A percentile compares a stretch with the other conserved stretches of the same genome.
Conservation (phyloP, 208 protist genomes). For the Trypanosoma vivax region DNA sequence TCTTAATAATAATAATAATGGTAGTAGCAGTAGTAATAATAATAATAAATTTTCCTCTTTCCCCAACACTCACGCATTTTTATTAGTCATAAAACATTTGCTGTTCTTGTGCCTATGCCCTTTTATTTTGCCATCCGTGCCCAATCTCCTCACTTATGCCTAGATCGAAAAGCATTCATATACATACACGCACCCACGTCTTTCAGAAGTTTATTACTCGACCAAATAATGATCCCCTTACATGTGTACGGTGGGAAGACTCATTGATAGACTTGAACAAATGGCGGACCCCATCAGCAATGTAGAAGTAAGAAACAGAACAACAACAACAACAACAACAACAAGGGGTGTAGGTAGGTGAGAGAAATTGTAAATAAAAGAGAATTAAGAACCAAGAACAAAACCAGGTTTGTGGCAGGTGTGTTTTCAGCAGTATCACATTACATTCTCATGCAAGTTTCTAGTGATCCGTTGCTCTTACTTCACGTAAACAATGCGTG, state of each 20-base stretch:
- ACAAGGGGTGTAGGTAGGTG: too few relatives aligned
- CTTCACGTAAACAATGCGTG: constrained; percentile 43
- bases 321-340: too few relatives aligned
- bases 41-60: neutral
- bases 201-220: neutral
- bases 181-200: neutral
- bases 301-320: too few relatives aligned
- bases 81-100: neutral
- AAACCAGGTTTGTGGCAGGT: neutral
- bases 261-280: too few relatives aligned
- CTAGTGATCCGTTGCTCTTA: constrained; percentile 2
- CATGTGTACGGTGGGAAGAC: too few relatives aligned
- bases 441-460: neutral
- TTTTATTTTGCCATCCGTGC: neutral
- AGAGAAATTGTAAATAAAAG: constrained; percentile 7
- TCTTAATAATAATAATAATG: neutral
- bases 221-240: neutral
- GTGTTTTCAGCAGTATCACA: constrained; percentile 2
- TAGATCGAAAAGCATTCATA: too few relatives aligned
- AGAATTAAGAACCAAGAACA: neutral
- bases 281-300: too few relatives aligned
- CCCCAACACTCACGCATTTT: neutral
- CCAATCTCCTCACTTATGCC: neutral
- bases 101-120: neutral
- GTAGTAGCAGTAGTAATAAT: neutral